A percentile compares a stretch with the other conserved stretches of the same genome.
These are phyloP conservation scores for Anthracocystis panici-leucophaei DNA, from an alignment of 1,284 basidiomycete genomes.

Conservation along the genomic window DNA sequence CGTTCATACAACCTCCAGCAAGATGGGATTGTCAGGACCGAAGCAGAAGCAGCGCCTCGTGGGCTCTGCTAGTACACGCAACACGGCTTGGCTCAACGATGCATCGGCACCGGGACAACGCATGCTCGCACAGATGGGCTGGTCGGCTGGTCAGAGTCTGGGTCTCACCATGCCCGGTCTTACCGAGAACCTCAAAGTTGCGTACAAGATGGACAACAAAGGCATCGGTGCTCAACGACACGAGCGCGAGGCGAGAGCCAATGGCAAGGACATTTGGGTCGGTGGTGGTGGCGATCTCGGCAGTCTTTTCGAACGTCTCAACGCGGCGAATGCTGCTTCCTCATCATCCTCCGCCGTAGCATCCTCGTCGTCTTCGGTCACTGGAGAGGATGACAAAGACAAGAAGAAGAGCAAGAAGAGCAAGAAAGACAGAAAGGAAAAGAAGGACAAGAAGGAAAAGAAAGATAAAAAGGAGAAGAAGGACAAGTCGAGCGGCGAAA, in stretches of 20 bases:
- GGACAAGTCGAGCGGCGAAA: conserved; percentile 14
- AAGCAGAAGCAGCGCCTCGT: conserved; percentile 66
- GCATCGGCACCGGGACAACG: conserved; percentile 66
- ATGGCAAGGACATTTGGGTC: conserved; percentile 63
- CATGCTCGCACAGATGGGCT: conserved; percentile 68
- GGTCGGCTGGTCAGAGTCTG: conserved; percentile 63
- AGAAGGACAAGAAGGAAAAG: conserved; percentile 32
- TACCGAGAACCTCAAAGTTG: conserved; percentile 61
- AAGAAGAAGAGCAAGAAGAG: conserved; percentile 34
- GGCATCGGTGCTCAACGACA: conserved; percentile 66
- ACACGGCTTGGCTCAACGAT: conserved; percentile 65
- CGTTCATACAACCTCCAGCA: not conserved
- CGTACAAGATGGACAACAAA: conserved; percentile 68
- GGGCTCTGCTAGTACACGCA: conserved; percentile 59
- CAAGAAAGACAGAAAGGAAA: conserved; percentile 37
- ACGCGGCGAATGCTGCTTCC: conserved; percentile 55
- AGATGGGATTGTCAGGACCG: conserved; percentile 65
- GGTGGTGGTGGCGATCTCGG: conserved; percentile 67
- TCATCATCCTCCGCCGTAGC: conserved; percentile 29
- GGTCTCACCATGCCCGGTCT: conserved; percentile 58
- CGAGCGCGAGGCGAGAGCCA: conserved; percentile 62
- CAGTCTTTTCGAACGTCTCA: conserved; percentile 66
- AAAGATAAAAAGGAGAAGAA: conserved; percentile 9
- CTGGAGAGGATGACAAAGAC: conserved; percentile 14
- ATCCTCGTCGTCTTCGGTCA: conserved; percentile 17